These are phyloP conservation scores for Priceomyces haplophilus DNA, from an alignment of 805 yeast genomes.

Conservation along the genomic window DNA sequence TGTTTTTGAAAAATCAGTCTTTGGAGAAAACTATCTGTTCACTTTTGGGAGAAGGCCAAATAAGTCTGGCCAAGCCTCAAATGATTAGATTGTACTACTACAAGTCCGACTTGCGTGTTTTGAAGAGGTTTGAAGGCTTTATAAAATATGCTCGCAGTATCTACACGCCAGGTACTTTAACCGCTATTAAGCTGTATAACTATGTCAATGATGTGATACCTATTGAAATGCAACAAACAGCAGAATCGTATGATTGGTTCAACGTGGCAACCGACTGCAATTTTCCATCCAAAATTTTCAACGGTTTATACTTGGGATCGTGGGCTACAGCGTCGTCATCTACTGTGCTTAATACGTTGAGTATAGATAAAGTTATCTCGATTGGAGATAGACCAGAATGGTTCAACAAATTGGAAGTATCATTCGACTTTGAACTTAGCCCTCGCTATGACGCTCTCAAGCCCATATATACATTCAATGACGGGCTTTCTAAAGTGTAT, in stretches of 20 bases:
- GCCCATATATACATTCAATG: conserved; percentile 20
- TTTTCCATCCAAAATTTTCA: conserved; percentile 31
- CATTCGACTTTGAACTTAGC: conserved; percentile 14
- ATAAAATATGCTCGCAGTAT: conserved; percentile 15
- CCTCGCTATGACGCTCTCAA: conserved; percentile 4
- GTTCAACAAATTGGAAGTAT: conserved; percentile 17
- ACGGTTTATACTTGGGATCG: conserved; percentile 31
- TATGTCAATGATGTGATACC: background rate
- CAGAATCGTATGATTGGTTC: conserved; percentile 31
- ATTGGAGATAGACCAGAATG: conserved; percentile 38
- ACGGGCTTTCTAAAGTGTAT: conserved; percentile 16
- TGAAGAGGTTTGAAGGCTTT: conserved; percentile 29
- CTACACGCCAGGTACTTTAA: background rate
- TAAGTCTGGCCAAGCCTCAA: conserved; percentile 3
- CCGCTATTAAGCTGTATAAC: background rate
- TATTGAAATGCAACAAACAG: background rate
- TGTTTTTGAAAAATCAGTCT: conserved; percentile 2
- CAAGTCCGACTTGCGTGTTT: conserved; percentile 26
- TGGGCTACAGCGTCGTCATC: conserved; percentile 31
- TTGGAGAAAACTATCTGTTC: conserved; percentile 25
- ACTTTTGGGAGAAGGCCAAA: conserved; percentile 8
- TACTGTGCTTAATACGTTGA: conserved; percentile 22
- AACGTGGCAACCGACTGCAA: conserved; percentile 27
- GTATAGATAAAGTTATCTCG: conserved; percentile 26
- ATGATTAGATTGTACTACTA: conserved; percentile 26